Base-by-base conservation (phyloP, 2,329 filamentous ascomycete genomes). In the Keithomyces neogunnii region DNA sequence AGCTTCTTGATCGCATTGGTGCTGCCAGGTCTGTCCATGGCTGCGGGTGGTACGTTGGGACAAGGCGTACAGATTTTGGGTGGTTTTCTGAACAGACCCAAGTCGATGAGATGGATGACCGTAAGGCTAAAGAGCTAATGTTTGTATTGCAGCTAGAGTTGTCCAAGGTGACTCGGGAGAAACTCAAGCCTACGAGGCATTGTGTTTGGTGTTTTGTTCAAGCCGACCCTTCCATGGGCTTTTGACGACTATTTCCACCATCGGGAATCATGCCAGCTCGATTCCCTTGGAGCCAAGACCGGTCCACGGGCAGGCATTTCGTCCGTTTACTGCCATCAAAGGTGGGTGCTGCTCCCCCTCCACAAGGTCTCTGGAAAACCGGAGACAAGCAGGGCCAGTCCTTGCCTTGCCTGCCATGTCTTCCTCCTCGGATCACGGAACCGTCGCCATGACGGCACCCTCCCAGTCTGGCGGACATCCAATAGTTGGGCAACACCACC, bases 1-100 rank as follows among this genome's bases (percentile, higher is more conserved):
- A 58, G 48, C 38, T 51, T 55, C 28, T 45, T 42, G 32, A 51
- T 43, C 11, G 49, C 46, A 35, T 40, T 36, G 9, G 46, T 52
- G 46, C 30, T 40, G 19, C 26, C 30, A 13, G 40, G 32, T 28
- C 35, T 31, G 29, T 48, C 45, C 51, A 51, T 53, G 29, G 4
- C 45, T 5, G 19, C 13, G 29, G 10, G 26, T 36, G 39, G 11
- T 6, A 11, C n/a, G 39, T 42, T 30, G 13, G 19, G 19, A 19
- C 19, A 19, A 19, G 19, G 19, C 19, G 19, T 19, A 19, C 19
- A 19, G 19, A 19, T 19, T 19, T 19, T 19, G 19, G 19, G 19
- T 19, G 19, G 19, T 19, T 19, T 19, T 19, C 19, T 19, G 19
- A 19, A 19, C 19, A 19, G 19, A 19, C 19, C 19, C 19, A 19